Evolutionary conservation across 2,329 filamentous ascomycete species (phyloP), one percentile per base, ranked within the genome.

Genomic region (Colletotrichum ledebouriae): DNA sequence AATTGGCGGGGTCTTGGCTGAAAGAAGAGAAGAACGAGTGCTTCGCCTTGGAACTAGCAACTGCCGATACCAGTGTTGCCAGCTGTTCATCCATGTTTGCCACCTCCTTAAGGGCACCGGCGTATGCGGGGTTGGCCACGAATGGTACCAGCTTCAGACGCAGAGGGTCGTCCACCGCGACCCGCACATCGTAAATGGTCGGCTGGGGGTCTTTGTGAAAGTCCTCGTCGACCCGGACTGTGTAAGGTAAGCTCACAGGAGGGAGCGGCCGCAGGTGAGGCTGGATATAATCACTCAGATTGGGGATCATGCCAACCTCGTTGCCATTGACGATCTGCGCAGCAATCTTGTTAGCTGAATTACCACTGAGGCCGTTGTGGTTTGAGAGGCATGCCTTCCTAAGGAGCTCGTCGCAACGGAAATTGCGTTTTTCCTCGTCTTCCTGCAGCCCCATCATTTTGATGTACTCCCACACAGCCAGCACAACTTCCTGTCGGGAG

Each of bases 401-500:
- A 59, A 99, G 79, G 53, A 90, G 86, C 49, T 94, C 91, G 76
- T 99, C 95, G 76, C 96, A 98, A 44, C 93, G 91, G 73, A 99
- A 95, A 69, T 92, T 92, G 70, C 96, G 89, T 83, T 96, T 96
- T 77, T 99, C 96, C 69, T 98, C 95, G 72, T 97, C 94, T 77
- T 98, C 95, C 78, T 97, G 94, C 53, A 99, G 83, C 17, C 91
- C 90, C 84, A 93, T 92, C 20, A 92, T 86, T 73, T 93, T 91
- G 72, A 97, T 92, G 75, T 99, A 99, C 77, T 98, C 94, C 94
- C 94, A 99, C 37, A 99, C 87, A 13, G 92, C 94, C 85, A 97
- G 93, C 33, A 97, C 90, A 6, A 94, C 92, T 70, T 96, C 94
- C 44, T 94, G 91, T 34, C 94, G 90, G 33, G 96, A 95, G 58